These are phyloP conservation scores for Collybia sp. DNA, from an alignment of 768 basidiomycete species.

Conservation along the genomic window DNA sequence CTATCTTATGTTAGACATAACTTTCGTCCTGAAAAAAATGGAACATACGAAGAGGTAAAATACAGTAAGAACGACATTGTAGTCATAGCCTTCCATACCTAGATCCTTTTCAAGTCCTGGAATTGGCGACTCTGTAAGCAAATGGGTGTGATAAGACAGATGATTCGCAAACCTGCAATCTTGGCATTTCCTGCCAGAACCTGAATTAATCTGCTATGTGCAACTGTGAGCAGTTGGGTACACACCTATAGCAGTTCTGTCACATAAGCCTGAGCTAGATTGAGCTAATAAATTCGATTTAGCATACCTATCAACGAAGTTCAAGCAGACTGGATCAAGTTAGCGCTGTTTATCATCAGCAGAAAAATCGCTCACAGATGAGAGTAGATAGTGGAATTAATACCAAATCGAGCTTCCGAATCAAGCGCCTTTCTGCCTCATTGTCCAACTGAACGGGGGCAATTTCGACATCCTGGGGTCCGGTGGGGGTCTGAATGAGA, in stretches of 20 bases:
- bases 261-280: neutral
- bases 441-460: slow-evolving; percentile 5
- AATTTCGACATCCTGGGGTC: too few species aligned
- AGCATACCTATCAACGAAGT: slow-evolving; percentile 15
- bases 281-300: neutral
- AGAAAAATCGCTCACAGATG: slow-evolving; percentile 12
- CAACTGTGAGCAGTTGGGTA: neutral
- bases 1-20: neutral
- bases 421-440: slow-evolving; percentile 28
- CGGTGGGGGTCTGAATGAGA: too few species aligned
- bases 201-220: neutral
- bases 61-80: slow-evolving; percentile 28
- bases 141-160: too few species aligned
- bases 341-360: neutral
- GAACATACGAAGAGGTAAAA: slow-evolving; percentile 23
- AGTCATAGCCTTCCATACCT: slow-evolving; percentile 27
- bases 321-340: slow-evolving; percentile 12
- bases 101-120: slow-evolving; percentile 26
- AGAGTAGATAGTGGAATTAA: slow-evolving; percentile 25
- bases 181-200: slow-evolving; percentile 15
- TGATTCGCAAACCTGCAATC: slow-evolving; percentile 10
- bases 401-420: slow-evolving; percentile 29
- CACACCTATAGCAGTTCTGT: slow-evolving; percentile 16
- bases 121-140: neutral
- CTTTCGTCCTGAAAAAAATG: neutral